Base-by-base conservation (phyloP, 768 basidiomycete genomes). In the Rhizopogon roseolus region DNA sequence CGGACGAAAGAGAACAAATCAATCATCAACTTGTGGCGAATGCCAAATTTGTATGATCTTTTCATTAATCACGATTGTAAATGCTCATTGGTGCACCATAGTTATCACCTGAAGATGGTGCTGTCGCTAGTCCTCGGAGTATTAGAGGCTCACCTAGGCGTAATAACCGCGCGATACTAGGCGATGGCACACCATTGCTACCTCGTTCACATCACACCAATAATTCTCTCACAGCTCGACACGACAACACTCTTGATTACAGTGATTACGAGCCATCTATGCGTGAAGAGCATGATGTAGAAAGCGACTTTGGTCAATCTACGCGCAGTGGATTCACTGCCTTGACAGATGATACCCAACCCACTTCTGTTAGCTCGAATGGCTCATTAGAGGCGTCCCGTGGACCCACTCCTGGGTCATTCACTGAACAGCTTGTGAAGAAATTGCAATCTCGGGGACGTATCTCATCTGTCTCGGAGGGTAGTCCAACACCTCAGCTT, bases 21-120 rank as follows among this genome's bases (percentile, higher is more conserved):
- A 90, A 93, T 63, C 85, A 89, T 57, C 90, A 90, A 56, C 71
- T 95, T 29, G 85, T 80, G 34, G 85, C 84, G 53, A 91, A 88
- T 36, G 85, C 81, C 14, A 82, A 80, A 52, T 74, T 89, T 56
- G 88, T 93, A 64, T 57, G 81, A 75, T 41, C 9, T 16, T 37
- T 38, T 17, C 8, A 45, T 5, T 28, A 13, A 16, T 19, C 50
- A 27, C 38, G 53, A 52, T 25, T 36, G 27, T 41, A 42, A 19
- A 50, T 46, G 41, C 56, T 69, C 37, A 69, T 43, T 17, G 22
- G 28, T 25, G 9, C 42, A n/a, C 53, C 50, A 44, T 58, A 90
- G 86, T 85, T 86, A 63, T 80, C 81, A 42, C 81, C 82, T 14
- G 73, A 82, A 57, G 75, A 80, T 43, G 80, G 76, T n/a, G 75